Conservation (phyloP, 208 protist species). For the Strigomonas culicis region DNA sequence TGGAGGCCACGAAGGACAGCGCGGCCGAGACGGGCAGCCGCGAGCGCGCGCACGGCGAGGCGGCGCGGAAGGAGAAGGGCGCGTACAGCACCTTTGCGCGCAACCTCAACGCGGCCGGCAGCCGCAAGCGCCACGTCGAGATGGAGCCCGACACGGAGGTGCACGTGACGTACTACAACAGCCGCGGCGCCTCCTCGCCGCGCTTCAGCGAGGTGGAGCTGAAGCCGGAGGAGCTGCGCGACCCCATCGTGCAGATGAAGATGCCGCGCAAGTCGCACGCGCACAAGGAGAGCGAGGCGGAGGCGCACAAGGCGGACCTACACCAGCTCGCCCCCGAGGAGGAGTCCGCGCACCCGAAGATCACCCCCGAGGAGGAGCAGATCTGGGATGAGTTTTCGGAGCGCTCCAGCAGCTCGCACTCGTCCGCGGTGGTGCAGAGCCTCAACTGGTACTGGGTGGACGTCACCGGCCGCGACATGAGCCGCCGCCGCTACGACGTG, state of each 20-base stretch:
- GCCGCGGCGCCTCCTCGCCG: conserved; percentile 42
- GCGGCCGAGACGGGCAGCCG: background rate
- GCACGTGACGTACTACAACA: conserved; percentile 77
- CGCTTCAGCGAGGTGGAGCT: conserved; percentile 68
- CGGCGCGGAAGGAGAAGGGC: conserved; percentile 18
- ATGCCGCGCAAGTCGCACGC: conserved; percentile 11
- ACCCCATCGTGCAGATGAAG: conserved; percentile 55
- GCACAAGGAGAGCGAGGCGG: background rate
- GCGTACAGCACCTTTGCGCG: conserved; percentile 46
- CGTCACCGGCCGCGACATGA: conserved; percentile 64
- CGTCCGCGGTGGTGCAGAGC: conserved; percentile 70
- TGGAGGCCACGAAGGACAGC: background rate
- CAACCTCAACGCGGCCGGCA: conserved; percentile 8
- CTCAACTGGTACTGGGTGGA: conserved; percentile 90
- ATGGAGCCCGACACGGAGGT: conserved; percentile 53
- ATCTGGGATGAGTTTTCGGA: conserved; percentile 31
- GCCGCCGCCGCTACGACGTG: conserved; percentile 49
- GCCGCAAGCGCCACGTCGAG: conserved; percentile 11
- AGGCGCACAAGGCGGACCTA: background rate
- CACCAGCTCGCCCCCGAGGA: conserved; percentile 4
- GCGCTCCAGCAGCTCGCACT: conserved; percentile 20
- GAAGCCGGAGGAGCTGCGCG: conserved; percentile 46
- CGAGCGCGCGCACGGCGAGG: background rate
- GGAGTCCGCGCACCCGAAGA: conserved; percentile 17
- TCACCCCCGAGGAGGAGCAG: conserved; percentile 17